phyloP scores from a whole-genome alignment of 2,329 filamentous ascomycete genomes.

The Aspergillus caelatus region DNA sequence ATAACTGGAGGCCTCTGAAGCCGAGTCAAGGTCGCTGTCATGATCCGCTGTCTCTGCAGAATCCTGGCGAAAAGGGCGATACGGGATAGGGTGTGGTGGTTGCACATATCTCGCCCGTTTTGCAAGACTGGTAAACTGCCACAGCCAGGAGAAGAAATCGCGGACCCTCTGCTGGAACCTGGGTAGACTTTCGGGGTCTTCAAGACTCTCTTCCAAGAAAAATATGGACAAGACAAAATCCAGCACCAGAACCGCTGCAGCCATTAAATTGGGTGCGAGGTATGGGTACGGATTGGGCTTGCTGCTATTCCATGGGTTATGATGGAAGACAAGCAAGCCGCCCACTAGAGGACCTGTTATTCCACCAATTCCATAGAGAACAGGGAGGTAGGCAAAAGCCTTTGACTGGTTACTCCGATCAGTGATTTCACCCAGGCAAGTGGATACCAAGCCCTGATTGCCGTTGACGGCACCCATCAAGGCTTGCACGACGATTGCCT shows the following conservation, averaged over 20 bases:
- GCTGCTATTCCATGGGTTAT: conserved; percentile 58
- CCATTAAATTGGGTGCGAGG: conserved; percentile 78
- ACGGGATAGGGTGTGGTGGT: conserved; percentile 28
- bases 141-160: conserved; percentile 67
- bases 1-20: conserved; percentile 42
- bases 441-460: conserved; percentile 91
- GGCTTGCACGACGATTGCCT: conserved; percentile 81
- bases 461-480: conserved; percentile 93
- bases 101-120: conserved; percentile 63
- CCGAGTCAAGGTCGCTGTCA: conserved; percentile 49
- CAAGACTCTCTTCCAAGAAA: conserved; percentile 84
- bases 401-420: conserved; percentile 91
- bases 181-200: conserved; percentile 65
- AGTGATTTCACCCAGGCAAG: conserved; percentile 91
- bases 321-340: conserved; percentile 72
- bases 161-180: conserved; percentile 61
- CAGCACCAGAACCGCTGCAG: conserved; percentile 69
- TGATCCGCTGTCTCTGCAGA: conserved; percentile 35
- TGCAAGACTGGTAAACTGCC: conserved; percentile 66
- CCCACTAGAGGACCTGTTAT: conserved; percentile 94
- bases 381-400: conserved; percentile 91
- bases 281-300: conserved; percentile 72
- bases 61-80: conserved; percentile 31
- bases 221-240: conserved; percentile 75
- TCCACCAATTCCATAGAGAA: conserved; percentile 92